Percentiles rank a stretch among this genome's conserved stretches.
Conservation (phyloP, 2,329 filamentous ascomycete species). For the Myriangium duriaei region DNA sequence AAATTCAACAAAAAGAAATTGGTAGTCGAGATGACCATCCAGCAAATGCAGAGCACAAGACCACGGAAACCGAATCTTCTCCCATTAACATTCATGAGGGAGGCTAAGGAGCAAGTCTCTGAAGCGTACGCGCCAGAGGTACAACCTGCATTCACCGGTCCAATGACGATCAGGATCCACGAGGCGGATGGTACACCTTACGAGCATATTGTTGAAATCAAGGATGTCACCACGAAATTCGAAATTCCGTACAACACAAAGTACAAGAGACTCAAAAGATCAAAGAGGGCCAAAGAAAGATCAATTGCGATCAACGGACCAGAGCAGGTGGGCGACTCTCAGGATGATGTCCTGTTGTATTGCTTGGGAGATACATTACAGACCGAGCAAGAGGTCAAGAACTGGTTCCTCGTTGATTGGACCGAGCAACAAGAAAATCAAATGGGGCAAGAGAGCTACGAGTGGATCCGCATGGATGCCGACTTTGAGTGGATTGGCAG, state of each 20-base stretch:
- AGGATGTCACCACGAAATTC: slow-evolving; percentile 70
- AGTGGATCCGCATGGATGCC: slow-evolving; percentile 96
- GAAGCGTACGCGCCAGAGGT: slow-evolving; percentile 50
- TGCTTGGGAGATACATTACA: slow-evolving; percentile 86
- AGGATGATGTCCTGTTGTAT: slow-evolving; percentile 76
- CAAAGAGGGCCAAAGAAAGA: slow-evolving; percentile 68
- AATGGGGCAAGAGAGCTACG: slow-evolving; percentile 94
- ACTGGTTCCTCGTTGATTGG: slow-evolving; percentile 85
- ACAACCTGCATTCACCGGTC: slow-evolving; percentile 70
- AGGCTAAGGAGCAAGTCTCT: slow-evolving; percentile 69
- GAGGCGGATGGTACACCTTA: slow-evolving; percentile 97
- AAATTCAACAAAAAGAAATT: slow-evolving; percentile 96
- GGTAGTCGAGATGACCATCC: slow-evolving; percentile 82
- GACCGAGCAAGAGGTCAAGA: slow-evolving; percentile 62
- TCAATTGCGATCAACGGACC: slow-evolving; percentile 47
- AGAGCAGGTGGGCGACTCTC: slow-evolving; percentile 41
- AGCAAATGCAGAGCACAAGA: slow-evolving; percentile 56
- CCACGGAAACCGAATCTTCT: slow-evolving; percentile 47
- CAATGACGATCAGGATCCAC: slow-evolving; percentile 95
- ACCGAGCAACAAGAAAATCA: slow-evolving; percentile 72
- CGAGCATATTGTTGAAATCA: slow-evolving; percentile 93
- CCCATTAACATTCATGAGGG: slow-evolving; percentile 66
- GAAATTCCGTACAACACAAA: slow-evolving; percentile 99
- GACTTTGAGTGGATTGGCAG: slow-evolving; percentile 97
- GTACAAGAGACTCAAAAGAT: slow-evolving; percentile 92